Evolutionary conservation across 495 filamentous ascomycete genomes (phyloP), one percentile per base, ranked within the genome.

Genomic region (Trichoderma parareesei): DNA sequence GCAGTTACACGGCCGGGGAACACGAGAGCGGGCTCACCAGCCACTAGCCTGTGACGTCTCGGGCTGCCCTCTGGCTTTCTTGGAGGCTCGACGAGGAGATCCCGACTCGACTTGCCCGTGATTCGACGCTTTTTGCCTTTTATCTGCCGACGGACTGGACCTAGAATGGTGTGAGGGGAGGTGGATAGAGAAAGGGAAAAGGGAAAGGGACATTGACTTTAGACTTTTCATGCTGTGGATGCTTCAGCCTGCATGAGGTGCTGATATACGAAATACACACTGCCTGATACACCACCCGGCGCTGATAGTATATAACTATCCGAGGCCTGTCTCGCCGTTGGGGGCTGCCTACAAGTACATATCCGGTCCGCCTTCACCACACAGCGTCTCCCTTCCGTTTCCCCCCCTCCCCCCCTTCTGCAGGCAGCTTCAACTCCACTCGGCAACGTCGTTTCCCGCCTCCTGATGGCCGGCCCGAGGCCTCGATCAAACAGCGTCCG

Each of bases 401-500:
- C 27, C 27, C 27, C 27, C 27, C 27, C 27, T 27, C 27, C 27
- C 27, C 27, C 27, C 27, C 53, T 27, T 37, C 16, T 57, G 53
- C 53, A 27, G 53, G 53, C 53, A 35, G 16, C 27, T 8, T 57
- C 20, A 33, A 33, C 49, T 57, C 20, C 53, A 57, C 53, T 37
- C 53, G 18, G 27, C 16, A 37, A 35, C 20, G 11, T 13, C 9
- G 27, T 37, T 35, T 57, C 20, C 53, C 53, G 53, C 53, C 20
- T 57, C 27, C 53, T 57, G 33, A 57, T 57, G 53, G 53, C 53
- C 27, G 53, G 53, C 33, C 27, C 53, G 27, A 57, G 53, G 27
- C 27, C 53, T 10, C 16, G 53, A 57, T 57, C 53, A 57, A 37
- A 37, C 53, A 57, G 53, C 53, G 53, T 57, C 53, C 53, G 53